Conservation (phyloP, 768 basidiomycete genomes). For the Psilocybe sp. region DNA sequence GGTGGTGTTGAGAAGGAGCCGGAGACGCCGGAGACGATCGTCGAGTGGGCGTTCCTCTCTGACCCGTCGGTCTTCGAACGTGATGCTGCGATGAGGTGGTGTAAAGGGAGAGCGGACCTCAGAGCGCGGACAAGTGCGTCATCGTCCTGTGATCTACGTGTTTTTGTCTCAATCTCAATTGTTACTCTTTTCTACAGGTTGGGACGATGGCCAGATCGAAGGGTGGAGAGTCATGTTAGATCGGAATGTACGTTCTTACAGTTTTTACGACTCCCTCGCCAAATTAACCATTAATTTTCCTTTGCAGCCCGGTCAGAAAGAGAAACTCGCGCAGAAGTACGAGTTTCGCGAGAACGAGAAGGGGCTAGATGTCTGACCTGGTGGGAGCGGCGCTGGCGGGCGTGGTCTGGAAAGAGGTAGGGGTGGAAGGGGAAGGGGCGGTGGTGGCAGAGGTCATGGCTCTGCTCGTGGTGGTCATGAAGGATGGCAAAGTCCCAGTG, state of each 20-base stretch:
- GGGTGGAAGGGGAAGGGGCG: constrained; percentile 19
- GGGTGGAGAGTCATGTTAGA: constrained; percentile 93
- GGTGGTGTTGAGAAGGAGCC: constrained; percentile 26
- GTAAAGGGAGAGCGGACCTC: constrained; percentile 65
- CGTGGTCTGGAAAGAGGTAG: constrained; percentile 19
- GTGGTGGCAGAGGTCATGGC: constrained; percentile 21
- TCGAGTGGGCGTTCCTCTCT: constrained; percentile 76
- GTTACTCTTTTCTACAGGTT: constrained; percentile 38
- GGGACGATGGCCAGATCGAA: constrained; percentile 85
- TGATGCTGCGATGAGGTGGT: constrained; percentile 67
- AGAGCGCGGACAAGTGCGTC: constrained; percentile 61
- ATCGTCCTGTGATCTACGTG: not conserved
- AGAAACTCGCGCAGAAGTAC: constrained; percentile 70
- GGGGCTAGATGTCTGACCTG: constrained; percentile 15
- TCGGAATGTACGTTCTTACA: constrained; percentile 59
- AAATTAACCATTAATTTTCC: not conserved
- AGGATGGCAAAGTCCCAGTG: constrained; percentile 38
- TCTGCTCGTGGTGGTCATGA: constrained; percentile 33
- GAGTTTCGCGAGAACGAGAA: constrained; percentile 66
- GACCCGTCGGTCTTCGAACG: constrained; percentile 77
- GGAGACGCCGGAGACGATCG: constrained; percentile 51
- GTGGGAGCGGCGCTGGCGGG: constrained; percentile 11
- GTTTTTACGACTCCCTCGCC: not conserved
- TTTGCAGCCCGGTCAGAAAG: constrained; percentile 44
- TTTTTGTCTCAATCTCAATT: not conserved